Conservation (phyloP, 1,284 basidiomycete species). For the Fomitopsis betulina region DNA sequence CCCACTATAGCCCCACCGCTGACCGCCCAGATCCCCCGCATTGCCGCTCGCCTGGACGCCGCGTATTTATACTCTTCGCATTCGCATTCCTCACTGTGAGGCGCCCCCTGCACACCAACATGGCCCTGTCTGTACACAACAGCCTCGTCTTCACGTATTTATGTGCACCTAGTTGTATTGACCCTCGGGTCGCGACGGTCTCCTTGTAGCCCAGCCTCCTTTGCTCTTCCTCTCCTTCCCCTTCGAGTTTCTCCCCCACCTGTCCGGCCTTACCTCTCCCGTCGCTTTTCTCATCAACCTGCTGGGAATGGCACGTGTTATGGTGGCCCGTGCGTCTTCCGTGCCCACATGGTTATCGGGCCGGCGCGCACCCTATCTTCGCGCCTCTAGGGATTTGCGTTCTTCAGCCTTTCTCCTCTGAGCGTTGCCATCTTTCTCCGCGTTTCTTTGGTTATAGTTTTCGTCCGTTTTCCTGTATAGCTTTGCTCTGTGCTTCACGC, state of each 20-base stretch:
- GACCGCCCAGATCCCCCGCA: conserved; percentile 2
- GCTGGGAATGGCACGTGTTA: not conserved
- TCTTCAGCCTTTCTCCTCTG: too few relatives aligned
- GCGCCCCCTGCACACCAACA: not conserved
- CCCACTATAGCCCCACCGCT: conserved; percentile 4
- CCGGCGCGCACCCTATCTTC: not conserved
- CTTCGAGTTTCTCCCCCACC: not conserved
- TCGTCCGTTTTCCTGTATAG: not conserved
- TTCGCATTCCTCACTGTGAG: not conserved
- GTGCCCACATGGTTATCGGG: not conserved
- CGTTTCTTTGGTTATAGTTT: not conserved
- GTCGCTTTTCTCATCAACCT: not conserved
- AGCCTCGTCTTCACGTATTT: conserved; percentile 6
- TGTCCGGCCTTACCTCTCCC: not conserved
- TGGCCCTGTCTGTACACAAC: not conserved
- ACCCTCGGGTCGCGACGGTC: conserved; percentile 10
- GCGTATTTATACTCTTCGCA: conserved; percentile 14
- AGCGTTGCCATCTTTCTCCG: too few relatives aligned
- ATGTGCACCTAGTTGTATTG: conserved; percentile 6
- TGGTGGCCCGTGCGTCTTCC: not conserved
- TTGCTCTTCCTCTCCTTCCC: not conserved
- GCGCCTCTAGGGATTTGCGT: too few relatives aligned
- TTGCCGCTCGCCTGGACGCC: conserved; percentile 2
- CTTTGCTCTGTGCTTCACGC: not conserved
- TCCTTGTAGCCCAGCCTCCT: conserved; percentile 9